Evolutionary conservation across 2,329 filamentous ascomycete species (phyloP).

Genomic region (Ilyonectria robusta): DNA sequence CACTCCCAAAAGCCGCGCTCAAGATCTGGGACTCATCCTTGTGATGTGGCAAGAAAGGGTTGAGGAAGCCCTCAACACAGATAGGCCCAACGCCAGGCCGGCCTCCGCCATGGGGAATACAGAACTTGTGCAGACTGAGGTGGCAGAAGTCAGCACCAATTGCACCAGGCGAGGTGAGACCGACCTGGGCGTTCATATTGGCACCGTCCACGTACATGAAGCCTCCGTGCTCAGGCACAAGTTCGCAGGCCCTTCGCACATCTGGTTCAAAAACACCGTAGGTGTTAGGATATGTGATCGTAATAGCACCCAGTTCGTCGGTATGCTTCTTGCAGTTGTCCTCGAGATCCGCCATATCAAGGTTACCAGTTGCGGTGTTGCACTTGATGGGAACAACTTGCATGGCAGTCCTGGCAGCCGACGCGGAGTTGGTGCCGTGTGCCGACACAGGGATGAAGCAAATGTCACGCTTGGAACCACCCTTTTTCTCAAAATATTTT

Average conservation of each 20-base stretch:
- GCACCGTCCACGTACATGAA: slow-evolving; percentile 99
- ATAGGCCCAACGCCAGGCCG: slow-evolving; percentile 84
- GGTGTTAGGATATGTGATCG: slow-evolving; percentile 97
- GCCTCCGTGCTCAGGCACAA: slow-evolving; percentile 90
- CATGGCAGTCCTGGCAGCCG: slow-evolving; percentile 96
- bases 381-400: slow-evolving; percentile 94
- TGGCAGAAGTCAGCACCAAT: slow-evolving; percentile 98
- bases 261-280: slow-evolving; percentile 95
- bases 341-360: slow-evolving; percentile 88
- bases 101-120: slow-evolving; percentile 95
- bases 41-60: background rate
- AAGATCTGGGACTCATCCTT: background rate
- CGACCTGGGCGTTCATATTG: slow-evolving; percentile 99
- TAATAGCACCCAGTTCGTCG: slow-evolving; percentile 89
- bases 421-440: slow-evolving; percentile 96
- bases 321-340: slow-evolving; percentile 91
- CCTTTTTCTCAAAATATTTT: slow-evolving; percentile 78
- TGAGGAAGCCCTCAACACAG: background rate
- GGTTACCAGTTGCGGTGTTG: slow-evolving; percentile 86
- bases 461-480: slow-evolving; percentile 76
- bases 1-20: background rate
- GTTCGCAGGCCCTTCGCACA: slow-evolving; percentile 86
- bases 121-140: slow-evolving; percentile 98
- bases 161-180: slow-evolving; percentile 92
- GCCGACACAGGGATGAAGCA: slow-evolving; percentile 96